Evolutionary conservation across 352 stramenopile species (phyloP).

Genomic region (Discostella stelligera): DNA sequence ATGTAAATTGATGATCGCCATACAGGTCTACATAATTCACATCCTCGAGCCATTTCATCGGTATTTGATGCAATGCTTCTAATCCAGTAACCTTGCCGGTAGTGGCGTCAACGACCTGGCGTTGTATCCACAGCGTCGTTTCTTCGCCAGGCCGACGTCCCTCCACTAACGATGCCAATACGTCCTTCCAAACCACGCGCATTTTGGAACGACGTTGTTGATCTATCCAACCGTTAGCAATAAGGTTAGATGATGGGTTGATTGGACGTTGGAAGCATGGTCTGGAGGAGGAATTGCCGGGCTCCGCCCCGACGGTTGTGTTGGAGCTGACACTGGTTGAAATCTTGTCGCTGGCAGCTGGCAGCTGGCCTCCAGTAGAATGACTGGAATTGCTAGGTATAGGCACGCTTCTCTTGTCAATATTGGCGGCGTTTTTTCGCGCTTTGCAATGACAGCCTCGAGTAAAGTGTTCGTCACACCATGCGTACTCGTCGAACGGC

Average conservation of each 20-base stretch:
- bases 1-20: slow-evolving; percentile 72
- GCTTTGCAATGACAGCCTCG: slow-evolving; percentile 46
- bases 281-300: slow-evolving; percentile 29
- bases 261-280: slow-evolving; percentile 69
- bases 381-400: slow-evolving; percentile 12
- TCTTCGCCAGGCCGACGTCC: slow-evolving; percentile 66
- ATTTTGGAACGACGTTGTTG: slow-evolving; percentile 79
- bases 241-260: slow-evolving; percentile 66
- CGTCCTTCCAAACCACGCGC: slow-evolving; percentile 77
- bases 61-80: slow-evolving; percentile 80
- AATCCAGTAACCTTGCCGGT: slow-evolving; percentile 61
- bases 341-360: slow-evolving; percentile 1
- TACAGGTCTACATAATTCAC: slow-evolving; percentile 68
- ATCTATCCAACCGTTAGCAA: slow-evolving; percentile 80
- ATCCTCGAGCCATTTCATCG: slow-evolving; percentile 75
- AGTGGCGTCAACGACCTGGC: slow-evolving; percentile 50
- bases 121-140: slow-evolving; percentile 82
- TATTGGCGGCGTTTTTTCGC: slow-evolving; percentile 12
- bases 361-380: neutral
- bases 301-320: slow-evolving; percentile 1
- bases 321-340: slow-evolving; percentile 9
- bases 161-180: slow-evolving; percentile 70
- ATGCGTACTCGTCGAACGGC: slow-evolving; percentile 43
- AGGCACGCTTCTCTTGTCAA: no score
- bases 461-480: slow-evolving; percentile 61